phyloP scores from a whole-genome alignment of 2,329 filamentous ascomycete genomes.

The Diaporthe nobilis region DNA sequence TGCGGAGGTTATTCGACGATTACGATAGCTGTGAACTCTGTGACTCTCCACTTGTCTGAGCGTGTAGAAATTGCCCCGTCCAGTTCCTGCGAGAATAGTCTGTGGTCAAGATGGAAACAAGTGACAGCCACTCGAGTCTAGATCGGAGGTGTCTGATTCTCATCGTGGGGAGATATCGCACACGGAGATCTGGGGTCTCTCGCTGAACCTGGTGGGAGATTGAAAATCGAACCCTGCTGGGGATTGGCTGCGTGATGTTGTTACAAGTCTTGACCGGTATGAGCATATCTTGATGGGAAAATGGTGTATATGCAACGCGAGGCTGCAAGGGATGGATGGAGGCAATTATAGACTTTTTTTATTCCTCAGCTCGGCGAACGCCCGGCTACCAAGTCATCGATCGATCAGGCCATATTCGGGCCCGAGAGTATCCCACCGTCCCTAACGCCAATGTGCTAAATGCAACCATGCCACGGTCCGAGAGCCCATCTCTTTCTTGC shows the following conservation, averaged over 20 bases:
- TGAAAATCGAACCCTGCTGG: neutral
- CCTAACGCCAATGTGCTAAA: constrained; percentile 38
- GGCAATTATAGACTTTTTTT: constrained; percentile 35
- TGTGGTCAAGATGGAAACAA: neutral
- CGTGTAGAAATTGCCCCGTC: too few species aligned
- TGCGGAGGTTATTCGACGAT: neutral
- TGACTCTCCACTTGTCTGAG: neutral
- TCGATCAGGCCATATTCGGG: constrained; percentile 33
- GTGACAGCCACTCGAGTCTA: neutral
- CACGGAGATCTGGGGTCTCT: neutral
- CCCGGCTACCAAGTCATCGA: constrained; percentile 37
- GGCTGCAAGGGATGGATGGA: neutral
- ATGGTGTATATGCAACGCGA: neutral
- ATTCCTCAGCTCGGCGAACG: constrained; percentile 38
- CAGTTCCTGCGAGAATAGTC: neutral
- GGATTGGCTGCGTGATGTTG: too few species aligned
- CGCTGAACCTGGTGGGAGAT: neutral
- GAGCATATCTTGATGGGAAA: too few species aligned
- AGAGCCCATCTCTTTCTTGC: constrained; percentile 15
- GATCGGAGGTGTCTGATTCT: neutral
- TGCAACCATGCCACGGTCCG: constrained; percentile 36
- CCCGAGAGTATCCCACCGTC: constrained; percentile 30
- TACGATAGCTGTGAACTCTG: neutral
- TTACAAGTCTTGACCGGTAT: neutral
- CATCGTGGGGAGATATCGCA: neutral